These are phyloP conservation scores for Didymella glomerata DNA, from an alignment of 2,329 filamentous ascomycete species.

Conservation along the genomic window DNA sequence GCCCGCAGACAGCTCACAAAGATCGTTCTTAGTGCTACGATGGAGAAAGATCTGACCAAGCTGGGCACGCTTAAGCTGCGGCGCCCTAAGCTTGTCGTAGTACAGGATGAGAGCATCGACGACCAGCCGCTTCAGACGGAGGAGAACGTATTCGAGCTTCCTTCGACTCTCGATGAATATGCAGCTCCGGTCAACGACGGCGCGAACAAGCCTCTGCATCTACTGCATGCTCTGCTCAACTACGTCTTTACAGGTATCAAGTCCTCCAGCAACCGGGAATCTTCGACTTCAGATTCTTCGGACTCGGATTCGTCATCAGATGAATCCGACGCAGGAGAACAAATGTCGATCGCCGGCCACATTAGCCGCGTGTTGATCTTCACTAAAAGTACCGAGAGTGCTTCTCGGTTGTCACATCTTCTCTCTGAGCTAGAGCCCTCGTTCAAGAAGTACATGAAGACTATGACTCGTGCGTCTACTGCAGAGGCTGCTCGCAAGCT, in stretches of 20 bases:
- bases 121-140: constrained; percentile 34
- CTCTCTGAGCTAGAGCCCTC: constrained; percentile 71
- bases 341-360: constrained; percentile 30
- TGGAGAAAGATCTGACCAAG: constrained; percentile 86
- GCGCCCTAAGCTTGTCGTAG: constrained; percentile 77
- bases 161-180: constrained; percentile 56
- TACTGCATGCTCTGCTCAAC: constrained; percentile 77
- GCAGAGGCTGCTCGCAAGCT: constrained; percentile 74
- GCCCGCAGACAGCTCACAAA: constrained; percentile 68
- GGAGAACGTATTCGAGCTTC: constrained; percentile 65
- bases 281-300: constrained; percentile 19
- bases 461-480: constrained; percentile 80
- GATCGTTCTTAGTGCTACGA: constrained; percentile 87
- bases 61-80: constrained; percentile 76
- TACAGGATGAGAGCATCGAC: constrained; percentile 64
- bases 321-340: constrained; percentile 19
- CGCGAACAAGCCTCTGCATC: constrained; percentile 74
- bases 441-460: constrained; percentile 67
- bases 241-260: constrained; percentile 51
- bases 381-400: constrained; percentile 87
- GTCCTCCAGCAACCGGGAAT: constrained; percentile 31
- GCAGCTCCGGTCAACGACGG: constrained; percentile 61
- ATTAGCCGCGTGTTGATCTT: constrained; percentile 74
- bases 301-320: constrained; percentile 29
- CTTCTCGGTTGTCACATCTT: constrained; percentile 84